phyloP scores from a whole-genome alignment of 257 asterid species.

The Nicotiana benthamiana region DNA sequence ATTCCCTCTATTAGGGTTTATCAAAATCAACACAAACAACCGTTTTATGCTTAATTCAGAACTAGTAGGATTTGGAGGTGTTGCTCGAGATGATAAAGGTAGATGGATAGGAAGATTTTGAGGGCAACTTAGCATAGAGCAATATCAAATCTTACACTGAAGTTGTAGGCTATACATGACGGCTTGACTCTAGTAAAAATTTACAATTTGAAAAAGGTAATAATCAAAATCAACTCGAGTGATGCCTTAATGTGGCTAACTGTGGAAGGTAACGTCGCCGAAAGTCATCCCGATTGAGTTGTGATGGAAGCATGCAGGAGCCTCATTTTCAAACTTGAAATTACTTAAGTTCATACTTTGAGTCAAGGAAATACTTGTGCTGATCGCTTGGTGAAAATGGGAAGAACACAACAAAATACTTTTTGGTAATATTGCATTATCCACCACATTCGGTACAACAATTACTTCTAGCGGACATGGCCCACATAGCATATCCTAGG shows the following conservation, averaged over 20 bases:
- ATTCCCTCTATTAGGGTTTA: background rate
- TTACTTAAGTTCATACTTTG: background rate
- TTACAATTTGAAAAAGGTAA: background rate
- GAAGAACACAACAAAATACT: background rate
- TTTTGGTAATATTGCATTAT: background rate
- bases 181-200: background rate
- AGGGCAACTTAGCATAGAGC: background rate
- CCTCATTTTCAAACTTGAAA: background rate
- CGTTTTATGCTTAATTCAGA: background rate
- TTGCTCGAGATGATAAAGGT: background rate
- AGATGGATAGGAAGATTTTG: background rate
- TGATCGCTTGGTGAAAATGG: background rate
- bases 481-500: background rate
- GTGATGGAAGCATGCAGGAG: background rate
- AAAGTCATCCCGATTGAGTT: background rate
- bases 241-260: background rate
- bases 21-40: background rate
- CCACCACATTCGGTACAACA: background rate
- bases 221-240: background rate
- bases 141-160: background rate
- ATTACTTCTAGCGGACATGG: background rate
- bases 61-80: background rate
- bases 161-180: background rate
- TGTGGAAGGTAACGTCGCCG: background rate
- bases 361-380: background rate